Evolutionary conservation across 371 early-diverging fungal genomes (phyloP).

Genomic region (Polyrhizophydium stewartii): DNA sequence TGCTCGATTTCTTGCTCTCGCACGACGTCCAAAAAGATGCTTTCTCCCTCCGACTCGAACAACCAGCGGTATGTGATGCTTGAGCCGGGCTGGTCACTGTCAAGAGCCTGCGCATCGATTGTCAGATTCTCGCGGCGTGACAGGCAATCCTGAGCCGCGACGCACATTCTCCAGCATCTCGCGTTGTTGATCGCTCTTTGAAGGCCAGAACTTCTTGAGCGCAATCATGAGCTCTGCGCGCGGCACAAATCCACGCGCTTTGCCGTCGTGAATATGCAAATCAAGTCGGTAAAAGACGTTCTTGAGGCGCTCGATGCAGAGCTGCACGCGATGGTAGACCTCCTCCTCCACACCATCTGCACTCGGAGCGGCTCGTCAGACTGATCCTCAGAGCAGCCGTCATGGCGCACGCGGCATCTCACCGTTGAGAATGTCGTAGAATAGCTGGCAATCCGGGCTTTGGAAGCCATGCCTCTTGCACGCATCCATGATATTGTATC

Average conservation of each 20-base stretch:
- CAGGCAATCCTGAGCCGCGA: not conserved
- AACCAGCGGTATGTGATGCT: conserved; percentile 34
- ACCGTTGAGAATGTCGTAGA: conserved; percentile 31
- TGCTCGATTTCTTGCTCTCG: conserved; percentile 34
- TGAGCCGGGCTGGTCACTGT: conserved; percentile 36
- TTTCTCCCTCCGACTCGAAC: conserved; percentile 31
- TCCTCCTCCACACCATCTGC: conserved; percentile 23
- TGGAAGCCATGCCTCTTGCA: conserved; percentile 25
- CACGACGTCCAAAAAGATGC: conserved; percentile 33
- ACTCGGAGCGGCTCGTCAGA: not conserved
- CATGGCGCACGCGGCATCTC: not conserved
- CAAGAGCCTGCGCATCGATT: conserved; percentile 23
- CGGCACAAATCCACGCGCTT: conserved; percentile 23
- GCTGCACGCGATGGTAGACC: conserved; percentile 25
- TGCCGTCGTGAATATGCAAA: conserved; percentile 22
- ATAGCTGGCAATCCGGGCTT: conserved; percentile 32
- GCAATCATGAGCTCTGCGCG: conserved; percentile 12
- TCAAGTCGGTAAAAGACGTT: conserved; percentile 29
- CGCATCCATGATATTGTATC: conserved; percentile 38
- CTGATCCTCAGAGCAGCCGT: not conserved
- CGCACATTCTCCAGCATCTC: conserved; percentile 21
- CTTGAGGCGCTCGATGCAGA: conserved; percentile 26
- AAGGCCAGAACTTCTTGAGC: conserved; percentile 26
- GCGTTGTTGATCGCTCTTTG: conserved; percentile 21
- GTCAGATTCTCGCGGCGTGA: too few species aligned